Percentiles rank a stretch among this genome's conserved stretches.
Conservation (phyloP, 140 eudicot species). For the Oenanthe javanica region DNA sequence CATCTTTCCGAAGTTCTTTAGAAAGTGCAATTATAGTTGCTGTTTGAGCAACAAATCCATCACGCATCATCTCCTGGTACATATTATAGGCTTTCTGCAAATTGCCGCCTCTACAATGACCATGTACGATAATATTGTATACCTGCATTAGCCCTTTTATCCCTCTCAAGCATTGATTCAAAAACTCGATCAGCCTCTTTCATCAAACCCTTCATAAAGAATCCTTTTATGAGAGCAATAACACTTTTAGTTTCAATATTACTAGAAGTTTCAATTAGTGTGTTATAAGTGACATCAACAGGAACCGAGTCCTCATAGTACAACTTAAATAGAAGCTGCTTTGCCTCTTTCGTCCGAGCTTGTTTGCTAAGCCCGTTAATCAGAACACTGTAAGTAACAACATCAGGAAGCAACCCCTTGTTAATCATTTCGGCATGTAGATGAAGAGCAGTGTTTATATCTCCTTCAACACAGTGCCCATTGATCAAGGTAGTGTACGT, state of each 20-base stretch:
- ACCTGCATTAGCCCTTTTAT: constrained; percentile 45
- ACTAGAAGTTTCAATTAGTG: constrained; percentile 61
- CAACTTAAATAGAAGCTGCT: constrained; percentile 68
- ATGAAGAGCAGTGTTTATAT: constrained; percentile 44
- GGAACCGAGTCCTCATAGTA: constrained; percentile 68
- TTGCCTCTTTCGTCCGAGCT: constrained; percentile 89
- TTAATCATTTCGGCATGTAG: constrained; percentile 79
- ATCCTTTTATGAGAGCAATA: constrained; percentile 78
- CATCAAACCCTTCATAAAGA: constrained; percentile 93
- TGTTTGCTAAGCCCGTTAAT: constrained; percentile 89
- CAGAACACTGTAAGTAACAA: constrained; percentile 78
- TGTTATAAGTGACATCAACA: constrained; percentile 59
- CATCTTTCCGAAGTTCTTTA: constrained; percentile 63
- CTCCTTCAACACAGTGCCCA: constrained; percentile 75
- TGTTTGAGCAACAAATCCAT: constrained; percentile 70
- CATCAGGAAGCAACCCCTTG: constrained; percentile 81
- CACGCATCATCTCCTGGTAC: constrained; percentile 53
- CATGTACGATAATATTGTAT: constrained; percentile 72
- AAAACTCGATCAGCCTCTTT: constrained; percentile 85
- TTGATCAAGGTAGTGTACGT: constrained; percentile 85
- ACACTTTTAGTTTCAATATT: constrained; percentile 46
- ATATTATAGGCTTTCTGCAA: constrained; percentile 56
- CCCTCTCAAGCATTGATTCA: constrained; percentile 45
- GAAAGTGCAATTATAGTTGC: constrained; percentile 58
- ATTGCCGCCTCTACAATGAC: constrained; percentile 81